Conservation (phyloP, 352 stramenopile genomes). For the Globisporangium iwayamae region DNA sequence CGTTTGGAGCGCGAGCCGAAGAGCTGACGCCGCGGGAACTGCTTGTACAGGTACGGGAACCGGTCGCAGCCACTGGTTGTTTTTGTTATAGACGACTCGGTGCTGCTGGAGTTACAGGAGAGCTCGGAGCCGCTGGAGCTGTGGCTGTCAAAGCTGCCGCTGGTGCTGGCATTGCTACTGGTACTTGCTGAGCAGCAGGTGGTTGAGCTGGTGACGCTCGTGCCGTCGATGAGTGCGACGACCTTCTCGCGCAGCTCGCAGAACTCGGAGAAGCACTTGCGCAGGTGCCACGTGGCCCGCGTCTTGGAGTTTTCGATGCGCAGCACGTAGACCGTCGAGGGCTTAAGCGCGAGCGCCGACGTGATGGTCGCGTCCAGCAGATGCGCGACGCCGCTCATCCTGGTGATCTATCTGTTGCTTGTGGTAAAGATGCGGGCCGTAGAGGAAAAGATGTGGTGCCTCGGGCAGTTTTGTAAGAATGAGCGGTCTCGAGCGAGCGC, state of each 20-base stretch:
- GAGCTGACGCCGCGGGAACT: slow-evolving; percentile 61
- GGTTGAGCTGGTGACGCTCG: slow-evolving; percentile 14
- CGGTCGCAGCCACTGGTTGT: slow-evolving; percentile 26
- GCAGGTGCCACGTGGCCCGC: slow-evolving; percentile 51
- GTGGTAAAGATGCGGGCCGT: neutral
- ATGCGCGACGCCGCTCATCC: slow-evolving; percentile 43
- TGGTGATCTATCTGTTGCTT: neutral
- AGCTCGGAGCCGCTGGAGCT: slow-evolving; percentile 14
- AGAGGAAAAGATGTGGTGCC: neutral
- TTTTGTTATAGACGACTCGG: slow-evolving; percentile 16
- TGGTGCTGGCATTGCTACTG: slow-evolving; percentile 4
- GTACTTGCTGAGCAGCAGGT: neutral
- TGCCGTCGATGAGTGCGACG: slow-evolving; percentile 50
- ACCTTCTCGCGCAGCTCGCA: slow-evolving; percentile 69
- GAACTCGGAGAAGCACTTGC: slow-evolving; percentile 74
- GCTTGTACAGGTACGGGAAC: slow-evolving; percentile 59
- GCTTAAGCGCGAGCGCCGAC: slow-evolving; percentile 63
- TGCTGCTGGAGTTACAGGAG: slow-evolving; percentile 5
- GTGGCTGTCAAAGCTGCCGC: slow-evolving; percentile 6
- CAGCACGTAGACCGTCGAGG: slow-evolving; percentile 74
- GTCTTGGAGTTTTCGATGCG: slow-evolving; percentile 48
- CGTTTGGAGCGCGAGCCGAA: slow-evolving; percentile 66
- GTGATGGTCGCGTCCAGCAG: slow-evolving; percentile 57
- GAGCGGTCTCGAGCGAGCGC: neutral
- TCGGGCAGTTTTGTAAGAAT: slow-evolving; percentile 13